phyloP scores from a whole-genome alignment of 106 monocot species.

The Dendrobium nobile region DNA sequence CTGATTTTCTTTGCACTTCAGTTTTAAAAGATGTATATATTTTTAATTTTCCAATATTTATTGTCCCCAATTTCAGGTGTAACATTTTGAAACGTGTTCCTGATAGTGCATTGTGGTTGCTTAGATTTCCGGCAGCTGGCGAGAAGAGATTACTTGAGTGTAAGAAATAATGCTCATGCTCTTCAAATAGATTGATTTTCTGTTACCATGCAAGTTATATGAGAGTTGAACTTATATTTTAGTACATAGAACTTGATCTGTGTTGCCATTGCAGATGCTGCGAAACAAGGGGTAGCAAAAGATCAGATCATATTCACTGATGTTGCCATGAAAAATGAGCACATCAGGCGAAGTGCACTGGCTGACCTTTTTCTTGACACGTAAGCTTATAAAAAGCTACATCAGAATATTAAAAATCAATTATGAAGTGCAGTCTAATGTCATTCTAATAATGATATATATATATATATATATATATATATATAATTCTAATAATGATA shows the following conservation, averaged over 20 bases:
- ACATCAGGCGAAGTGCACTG: conserved; percentile 84
- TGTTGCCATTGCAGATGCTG: conserved; percentile 56
- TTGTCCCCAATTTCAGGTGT: conserved; percentile 49
- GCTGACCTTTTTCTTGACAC: conserved; percentile 93
- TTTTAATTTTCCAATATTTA: not conserved
- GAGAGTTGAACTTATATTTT: not conserved
- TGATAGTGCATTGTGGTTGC: conserved; percentile 86
- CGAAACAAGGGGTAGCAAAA: conserved; percentile 62
- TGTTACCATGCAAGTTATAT: no score
- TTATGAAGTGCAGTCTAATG: not conserved
- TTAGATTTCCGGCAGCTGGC: conserved; percentile 90
- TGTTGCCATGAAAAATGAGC: conserved; percentile 90
- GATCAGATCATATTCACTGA: conserved; percentile 95
- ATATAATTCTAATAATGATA: not conserved
- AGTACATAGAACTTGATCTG: not conserved
- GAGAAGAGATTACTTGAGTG: conserved; percentile 78
- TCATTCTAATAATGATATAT: not conserved
- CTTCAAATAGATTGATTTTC: not conserved
- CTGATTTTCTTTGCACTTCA: not conserved
- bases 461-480: no score
- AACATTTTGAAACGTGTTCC: conserved; percentile 93
- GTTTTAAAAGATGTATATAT: not conserved
- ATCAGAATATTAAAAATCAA: not conserved
- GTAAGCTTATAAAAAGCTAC: conserved; percentile 18
- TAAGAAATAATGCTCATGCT: conserved; percentile 17